These are phyloP conservation scores for Alternaria solani DNA, from an alignment of 2,329 filamentous ascomycete genomes.

Conservation along the genomic window DNA sequence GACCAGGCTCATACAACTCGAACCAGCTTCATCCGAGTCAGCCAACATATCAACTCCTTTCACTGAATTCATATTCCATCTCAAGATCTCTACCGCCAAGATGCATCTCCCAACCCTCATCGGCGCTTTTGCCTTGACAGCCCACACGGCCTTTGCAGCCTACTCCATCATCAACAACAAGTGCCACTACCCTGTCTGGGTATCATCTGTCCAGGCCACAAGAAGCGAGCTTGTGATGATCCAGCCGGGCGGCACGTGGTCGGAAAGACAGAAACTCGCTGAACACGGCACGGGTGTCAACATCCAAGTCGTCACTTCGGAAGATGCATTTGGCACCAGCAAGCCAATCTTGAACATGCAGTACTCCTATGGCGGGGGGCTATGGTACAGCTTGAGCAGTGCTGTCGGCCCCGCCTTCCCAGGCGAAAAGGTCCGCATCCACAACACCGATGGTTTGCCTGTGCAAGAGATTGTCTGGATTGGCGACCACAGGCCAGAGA, in stretches of 20 bases:
- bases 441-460: conserved; percentile 11
- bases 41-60: background rate
- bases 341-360: conserved; percentile 31
- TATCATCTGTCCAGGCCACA: conserved; percentile 27
- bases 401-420: conserved; percentile 26
- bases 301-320: conserved; percentile 31
- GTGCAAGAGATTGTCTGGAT: conserved; percentile 27
- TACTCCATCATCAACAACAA: conserved; percentile 35
- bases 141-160: conserved; percentile 23
- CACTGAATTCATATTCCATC: background rate
- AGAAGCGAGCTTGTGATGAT: conserved; percentile 12
- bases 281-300: conserved; percentile 26
- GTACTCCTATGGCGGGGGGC: conserved; percentile 29
- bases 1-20: conserved; percentile 2
- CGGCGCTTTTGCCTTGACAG: conserved; percentile 21
- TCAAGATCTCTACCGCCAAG: background rate
- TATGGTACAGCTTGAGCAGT: conserved; percentile 38
- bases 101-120: conserved; percentile 32
- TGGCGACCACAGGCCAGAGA: conserved; percentile 20
- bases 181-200: conserved; percentile 33
- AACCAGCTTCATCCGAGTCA: background rate
- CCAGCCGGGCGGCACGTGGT: conserved; percentile 8
- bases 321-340: conserved; percentile 21
- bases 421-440: conserved; percentile 26
- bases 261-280: conserved; percentile 26